Evolutionary conservation across 352 stramenopile species (phyloP), one percentile per base, ranked within the genome.

Genomic region (Aphanomyces astaci): DNA sequence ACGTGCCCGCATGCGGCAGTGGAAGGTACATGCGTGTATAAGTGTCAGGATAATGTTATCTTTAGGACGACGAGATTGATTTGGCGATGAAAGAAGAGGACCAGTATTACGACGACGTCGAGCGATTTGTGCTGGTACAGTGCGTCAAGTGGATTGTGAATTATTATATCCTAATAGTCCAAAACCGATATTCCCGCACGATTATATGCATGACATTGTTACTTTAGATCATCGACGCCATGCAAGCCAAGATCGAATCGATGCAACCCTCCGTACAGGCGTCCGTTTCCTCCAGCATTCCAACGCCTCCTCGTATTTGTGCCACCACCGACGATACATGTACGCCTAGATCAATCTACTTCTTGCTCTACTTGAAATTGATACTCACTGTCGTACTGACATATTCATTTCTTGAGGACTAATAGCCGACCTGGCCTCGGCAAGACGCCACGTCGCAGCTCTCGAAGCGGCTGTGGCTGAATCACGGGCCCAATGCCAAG

Each of bases 31-130:
- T 4, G 30, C 17, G 22, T 57, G 30, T 10, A 67, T n/a, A n/a
- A n/a, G n/a, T n/a, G n/a, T n/a, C n/a, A n/a, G n/a, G 28, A 60
- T 11, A 27, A 1, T 67, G 5, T 17, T 59, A 17, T 64, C 56
- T 64, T 9, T 68, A 68, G 62, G 62, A 68, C 32, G 48, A 25
- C 2, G 62, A 68, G 25, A 25, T 68, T 24, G 62, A 27, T 11
- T 33, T 68, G 24, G 49, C 39, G 17, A 43, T 59, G 27, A 57
- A 25, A 33, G 40, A 68, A 59, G 43, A 68, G 24, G 30, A 40
- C 3, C 7, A 36, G 1, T 45, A 62, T 28, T 25, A 60, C 7
- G 48, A 48, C 11, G 62, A 68, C 22, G 62, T 68, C n/a, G 24
- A 62, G 17, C 39, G 30, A 17, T 49, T 63, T n/a, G n/a, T 66